phyloP scores from a whole-genome alignment of 169 alveolate species.

The Plasmodium billcollinsi region DNA sequence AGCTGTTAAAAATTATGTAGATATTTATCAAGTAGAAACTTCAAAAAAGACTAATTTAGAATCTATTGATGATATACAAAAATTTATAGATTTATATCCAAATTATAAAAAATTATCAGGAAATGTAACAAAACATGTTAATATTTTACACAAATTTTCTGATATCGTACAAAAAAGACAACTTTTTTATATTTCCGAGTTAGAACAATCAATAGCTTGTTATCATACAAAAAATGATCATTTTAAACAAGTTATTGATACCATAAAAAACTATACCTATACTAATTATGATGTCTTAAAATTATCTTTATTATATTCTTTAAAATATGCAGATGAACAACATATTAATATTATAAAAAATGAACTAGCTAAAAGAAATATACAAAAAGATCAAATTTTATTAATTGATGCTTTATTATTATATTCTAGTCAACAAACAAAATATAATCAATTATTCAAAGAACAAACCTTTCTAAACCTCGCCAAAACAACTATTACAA shows the following conservation, averaged over 20 bases:
- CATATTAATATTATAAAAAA: constrained; percentile 33
- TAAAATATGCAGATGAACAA: constrained; percentile 92
- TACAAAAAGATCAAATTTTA: constrained; percentile 81
- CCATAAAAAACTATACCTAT: constrained; percentile 84
- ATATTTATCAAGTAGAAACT: constrained; percentile 84
- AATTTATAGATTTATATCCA: constrained; percentile 91
- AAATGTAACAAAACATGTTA: constrained; percentile 92
- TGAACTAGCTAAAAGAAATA: constrained; percentile 47
- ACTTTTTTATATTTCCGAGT: constrained; percentile 88
- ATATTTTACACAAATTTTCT: constrained; percentile 89
- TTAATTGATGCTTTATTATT: constrained; percentile 88
- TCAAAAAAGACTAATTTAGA: constrained; percentile 82
- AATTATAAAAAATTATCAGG: constrained; percentile 91
- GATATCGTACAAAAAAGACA: constrained; percentile 89
- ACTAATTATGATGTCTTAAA: constrained; percentile 89
- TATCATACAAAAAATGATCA: constrained; percentile 89
- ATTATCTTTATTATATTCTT: constrained; percentile 89
- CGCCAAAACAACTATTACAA: constrained; percentile 87
- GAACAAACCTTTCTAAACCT: constrained; percentile 88
- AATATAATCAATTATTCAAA: constrained; percentile 89
- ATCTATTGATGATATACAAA: constrained; percentile 92
- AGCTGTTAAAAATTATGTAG: constrained; percentile 90
- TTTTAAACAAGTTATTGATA: constrained; percentile 85
- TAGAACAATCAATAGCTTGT: constrained; percentile 92
- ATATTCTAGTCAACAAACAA: constrained; percentile 89